Percentiles rank a stretch among this genome's conserved stretches.
Evolutionary conservation across 2,329 filamentous ascomycete genomes (phyloP).

Genomic region (Aaosphaeria arxii): DNA sequence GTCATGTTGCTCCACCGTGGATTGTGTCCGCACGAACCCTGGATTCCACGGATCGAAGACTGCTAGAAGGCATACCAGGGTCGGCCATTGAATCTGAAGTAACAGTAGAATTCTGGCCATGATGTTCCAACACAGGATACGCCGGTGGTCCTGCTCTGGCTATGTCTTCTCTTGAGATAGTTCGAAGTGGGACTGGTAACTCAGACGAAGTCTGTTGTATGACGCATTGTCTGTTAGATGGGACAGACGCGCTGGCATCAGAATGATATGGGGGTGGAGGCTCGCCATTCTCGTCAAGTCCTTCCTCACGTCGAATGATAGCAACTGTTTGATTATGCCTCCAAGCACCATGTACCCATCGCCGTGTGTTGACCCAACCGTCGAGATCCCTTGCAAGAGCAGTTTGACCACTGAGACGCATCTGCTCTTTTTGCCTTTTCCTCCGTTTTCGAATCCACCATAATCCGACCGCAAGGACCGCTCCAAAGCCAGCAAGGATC

Average conservation of each 20-base stretch:
- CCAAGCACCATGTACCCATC: slow-evolving; percentile 26
- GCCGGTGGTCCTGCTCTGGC: slow-evolving; percentile 36
- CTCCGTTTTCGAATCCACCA: slow-evolving; percentile 47
- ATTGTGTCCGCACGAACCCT: too few species aligned
- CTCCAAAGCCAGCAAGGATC: slow-evolving; percentile 54
- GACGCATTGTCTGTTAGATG: slow-evolving; percentile 6
- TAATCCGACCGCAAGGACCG: slow-evolving; percentile 40
- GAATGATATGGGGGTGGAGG: slow-evolving; percentile 61
- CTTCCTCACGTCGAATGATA: slow-evolving; percentile 46
- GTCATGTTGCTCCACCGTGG: too few species aligned
- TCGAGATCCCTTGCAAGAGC: slow-evolving; percentile 37
- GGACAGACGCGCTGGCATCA: slow-evolving; percentile 20
- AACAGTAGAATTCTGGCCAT: too few species aligned
- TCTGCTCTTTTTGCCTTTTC: slow-evolving; percentile 29
- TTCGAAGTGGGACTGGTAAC: slow-evolving; percentile 37
- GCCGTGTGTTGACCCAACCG: slow-evolving; percentile 28
- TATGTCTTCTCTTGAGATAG: slow-evolving; percentile 34
- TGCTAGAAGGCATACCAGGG: too few species aligned
- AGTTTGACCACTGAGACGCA: slow-evolving; percentile 24
- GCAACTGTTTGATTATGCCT: slow-evolving; percentile 14
- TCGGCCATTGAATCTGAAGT: too few species aligned
- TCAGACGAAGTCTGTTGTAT: slow-evolving; percentile 3
- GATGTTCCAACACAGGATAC: slow-evolving; percentile 20
- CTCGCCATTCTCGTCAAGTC: slow-evolving; percentile 62
- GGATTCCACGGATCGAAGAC: too few species aligned